phyloP scores from a whole-genome alignment of 75 land plant genomes.

The Sequoiadendron giganteum region DNA sequence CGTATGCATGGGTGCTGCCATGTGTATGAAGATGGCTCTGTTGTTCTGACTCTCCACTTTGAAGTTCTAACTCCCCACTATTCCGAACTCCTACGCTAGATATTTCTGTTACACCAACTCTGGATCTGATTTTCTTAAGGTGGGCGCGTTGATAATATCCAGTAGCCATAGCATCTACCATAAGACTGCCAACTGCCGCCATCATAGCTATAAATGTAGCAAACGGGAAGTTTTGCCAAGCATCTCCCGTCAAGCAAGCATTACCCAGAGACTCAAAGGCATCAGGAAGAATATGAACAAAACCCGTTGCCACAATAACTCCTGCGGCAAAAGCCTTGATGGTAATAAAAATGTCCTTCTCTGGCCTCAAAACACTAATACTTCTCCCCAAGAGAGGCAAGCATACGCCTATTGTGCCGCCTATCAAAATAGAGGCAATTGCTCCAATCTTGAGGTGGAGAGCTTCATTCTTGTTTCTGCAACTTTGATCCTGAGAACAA shows the following conservation, averaged over 20 bases:
- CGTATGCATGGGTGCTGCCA: not conserved
- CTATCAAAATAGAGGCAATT: conserved; percentile 26
- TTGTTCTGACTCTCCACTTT: too few species aligned
- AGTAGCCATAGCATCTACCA: not conserved
- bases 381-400: conserved; percentile 36
- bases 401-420: not conserved
- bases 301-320: too few species aligned
- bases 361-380: conserved; percentile 19
- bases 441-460: conserved; percentile 17
- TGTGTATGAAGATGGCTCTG: not conserved
- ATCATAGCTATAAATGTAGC: not conserved
- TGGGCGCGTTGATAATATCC: not conserved
- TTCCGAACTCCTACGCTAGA: too few species aligned
- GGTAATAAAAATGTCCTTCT: not conserved
- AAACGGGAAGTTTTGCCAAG: not conserved
- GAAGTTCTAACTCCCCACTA: too few species aligned
- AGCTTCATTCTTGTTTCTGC: conserved; percentile 10
- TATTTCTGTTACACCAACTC: not conserved
- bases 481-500: conserved; percentile 4
- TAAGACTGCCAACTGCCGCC: not conserved
- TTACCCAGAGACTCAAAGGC: not conserved
- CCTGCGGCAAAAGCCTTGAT: too few species aligned
- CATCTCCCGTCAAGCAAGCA: not conserved
- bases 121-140: not conserved
- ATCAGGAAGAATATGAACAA: not conserved